Base-by-base conservation (phyloP, 2,329 filamentous ascomycete species). In the Aspergillus sp. region DNA sequence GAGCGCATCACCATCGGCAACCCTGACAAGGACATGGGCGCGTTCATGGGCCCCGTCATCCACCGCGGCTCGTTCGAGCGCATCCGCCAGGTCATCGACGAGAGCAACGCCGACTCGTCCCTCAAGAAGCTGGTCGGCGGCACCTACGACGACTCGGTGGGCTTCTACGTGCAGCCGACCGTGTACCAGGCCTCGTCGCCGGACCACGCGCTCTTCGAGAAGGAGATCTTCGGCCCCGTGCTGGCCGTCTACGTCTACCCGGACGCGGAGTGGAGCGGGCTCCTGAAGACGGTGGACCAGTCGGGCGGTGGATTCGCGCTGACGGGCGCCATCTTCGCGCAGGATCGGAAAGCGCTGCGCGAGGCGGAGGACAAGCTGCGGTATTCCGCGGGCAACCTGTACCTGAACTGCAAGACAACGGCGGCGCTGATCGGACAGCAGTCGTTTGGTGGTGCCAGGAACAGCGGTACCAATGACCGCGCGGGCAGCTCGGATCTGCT, bases 41-140 rank as follows among this genome's bases (percentile, higher is more conserved):
- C 90, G 57, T 95, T 95, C 79, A 86, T 93, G 71, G 91, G 90
- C 14, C 91, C 91, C 14, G 91, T 96, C 55, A 95, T 96, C 73
- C 90, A 95, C 79, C 82, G 85, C 61, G 83, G 81, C 9, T 89
- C 88, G 10, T 96, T 96, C 80, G 85, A 92, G 73, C 92, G 92
- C 77, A 85, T 96, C 5, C 84, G 85, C 1, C 82, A 82, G 6
- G 87, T 88, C 59, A 94, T 96, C 60, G 89, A 94, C 65, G 84
- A 83, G n/a, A 89, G 90, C 49, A 91, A 90, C 77, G 81, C 82
- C 26, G 91, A 94, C 74, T 75, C 80, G 3, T 85, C 88, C 58
- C 81, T 96, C 18, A 83, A 89, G 71, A 81, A 92, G 2, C 73
- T 96, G 22, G 84, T 83, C 0, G 92, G 91, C 49, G 92, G 91